Conservation (phyloP, 495 filamentous ascomycete genomes). For the Neurospora africana region DNA sequence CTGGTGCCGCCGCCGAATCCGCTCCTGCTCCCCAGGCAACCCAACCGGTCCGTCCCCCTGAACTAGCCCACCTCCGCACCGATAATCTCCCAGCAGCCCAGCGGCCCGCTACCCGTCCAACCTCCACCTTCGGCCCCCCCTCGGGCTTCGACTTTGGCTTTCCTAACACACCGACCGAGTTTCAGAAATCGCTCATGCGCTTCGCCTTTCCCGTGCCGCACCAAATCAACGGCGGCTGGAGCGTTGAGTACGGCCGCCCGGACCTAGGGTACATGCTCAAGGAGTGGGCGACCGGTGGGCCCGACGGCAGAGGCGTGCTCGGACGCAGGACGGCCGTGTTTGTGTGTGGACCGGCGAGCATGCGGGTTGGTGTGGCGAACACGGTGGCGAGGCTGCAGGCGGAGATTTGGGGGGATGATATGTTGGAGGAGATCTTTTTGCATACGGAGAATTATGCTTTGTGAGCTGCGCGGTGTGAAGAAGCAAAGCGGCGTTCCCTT, state of each 20-base stretch:
- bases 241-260: slow-evolving; percentile 86
- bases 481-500: background rate
- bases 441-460: slow-evolving; percentile 93
- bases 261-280: slow-evolving; percentile 75
- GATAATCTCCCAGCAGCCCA: slow-evolving; percentile 24
- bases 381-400: slow-evolving; percentile 74
- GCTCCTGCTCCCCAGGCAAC: background rate
- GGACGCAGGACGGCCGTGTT: slow-evolving; percentile 83
- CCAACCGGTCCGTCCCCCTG: slow-evolving; percentile 26
- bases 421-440: slow-evolving; percentile 82
- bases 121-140: slow-evolving; percentile 35
- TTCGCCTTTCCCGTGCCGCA: slow-evolving; percentile 65
- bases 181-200: slow-evolving; percentile 74
- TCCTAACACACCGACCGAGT: slow-evolving; percentile 62
- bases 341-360: slow-evolving; percentile 78
- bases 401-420: slow-evolving; percentile 65
- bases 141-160: slow-evolving; percentile 65
- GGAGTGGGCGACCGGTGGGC: slow-evolving; percentile 55
- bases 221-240: slow-evolving; percentile 71
- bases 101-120: slow-evolving; percentile 20
- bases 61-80: slow-evolving; percentile 42
- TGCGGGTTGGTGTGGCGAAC: slow-evolving; percentile 78
- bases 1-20: background rate
- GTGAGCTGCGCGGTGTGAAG: slow-evolving; percentile 20
- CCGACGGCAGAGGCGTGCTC: slow-evolving; percentile 52